phyloP scores from a whole-genome alignment of 225 moss, liverwort and hornwort species.

The Antitrichia curtipendula region DNA sequence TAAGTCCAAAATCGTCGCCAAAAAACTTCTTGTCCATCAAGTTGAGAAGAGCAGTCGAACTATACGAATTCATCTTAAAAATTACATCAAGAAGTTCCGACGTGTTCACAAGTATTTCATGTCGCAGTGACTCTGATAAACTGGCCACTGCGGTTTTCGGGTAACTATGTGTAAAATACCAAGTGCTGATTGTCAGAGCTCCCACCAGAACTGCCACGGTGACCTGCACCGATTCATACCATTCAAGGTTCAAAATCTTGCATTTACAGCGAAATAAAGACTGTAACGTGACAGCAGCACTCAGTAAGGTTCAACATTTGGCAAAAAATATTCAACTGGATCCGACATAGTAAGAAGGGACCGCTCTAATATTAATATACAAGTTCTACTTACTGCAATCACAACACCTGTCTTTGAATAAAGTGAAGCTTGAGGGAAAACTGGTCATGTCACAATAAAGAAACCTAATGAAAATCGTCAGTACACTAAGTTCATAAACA shows the following conservation, averaged over 20 bases:
- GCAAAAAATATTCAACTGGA: background rate
- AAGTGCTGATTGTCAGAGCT: constrained; percentile 49
- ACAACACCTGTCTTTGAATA: background rate
- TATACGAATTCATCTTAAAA: constrained; percentile 57
- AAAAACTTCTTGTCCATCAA: constrained; percentile 67
- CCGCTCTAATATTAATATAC: background rate
- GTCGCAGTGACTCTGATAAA: constrained; percentile 44
- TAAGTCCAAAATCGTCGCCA: constrained; percentile 38
- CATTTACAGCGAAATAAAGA: background rate
- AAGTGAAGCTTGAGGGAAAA: background rate
- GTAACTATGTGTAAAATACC: constrained; percentile 70
- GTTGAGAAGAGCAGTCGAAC: constrained; percentile 47
- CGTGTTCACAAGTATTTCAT: constrained; percentile 57
- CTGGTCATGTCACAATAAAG: background rate
- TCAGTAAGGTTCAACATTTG: background rate
- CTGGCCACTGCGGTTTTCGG: constrained; percentile 54
- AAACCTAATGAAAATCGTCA: background rate
- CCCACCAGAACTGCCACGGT: constrained; percentile 59
- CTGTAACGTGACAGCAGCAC: background rate
- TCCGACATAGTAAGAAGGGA: background rate
- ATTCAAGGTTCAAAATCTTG: background rate
- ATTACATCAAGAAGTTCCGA: constrained; percentile 54
- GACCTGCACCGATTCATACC: constrained; percentile 18
- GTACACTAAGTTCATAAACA: background rate
- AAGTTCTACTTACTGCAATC: constrained; percentile 8